phyloP scores from a whole-genome alignment of 768 basidiomycete species.

The Strobilomyces dryophilus region DNA sequence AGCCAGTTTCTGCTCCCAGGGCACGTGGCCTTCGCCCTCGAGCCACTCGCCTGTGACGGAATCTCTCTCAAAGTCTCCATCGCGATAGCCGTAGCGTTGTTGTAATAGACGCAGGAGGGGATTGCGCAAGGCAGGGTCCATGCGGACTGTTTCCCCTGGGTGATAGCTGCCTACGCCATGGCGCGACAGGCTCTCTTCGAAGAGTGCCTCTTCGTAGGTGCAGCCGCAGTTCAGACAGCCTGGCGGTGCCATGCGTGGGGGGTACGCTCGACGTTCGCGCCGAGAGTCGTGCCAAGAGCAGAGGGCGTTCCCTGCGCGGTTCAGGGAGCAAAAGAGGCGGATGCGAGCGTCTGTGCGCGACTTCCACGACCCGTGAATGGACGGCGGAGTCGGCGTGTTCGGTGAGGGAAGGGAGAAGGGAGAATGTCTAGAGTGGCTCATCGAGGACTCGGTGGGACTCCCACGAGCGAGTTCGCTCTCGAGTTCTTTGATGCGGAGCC shows the following conservation, averaged over 20 bases:
- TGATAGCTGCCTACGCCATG: constrained; percentile 79
- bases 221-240: constrained; percentile 85
- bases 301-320: constrained; percentile 83
- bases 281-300: constrained; percentile 91
- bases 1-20: constrained; percentile 59
- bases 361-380: constrained; percentile 58
- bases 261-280: constrained; percentile 71
- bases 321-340: constrained; percentile 72
- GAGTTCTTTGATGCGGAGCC: constrained; percentile 44
- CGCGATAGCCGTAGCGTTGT: constrained; percentile 70
- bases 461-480: constrained; percentile 40
- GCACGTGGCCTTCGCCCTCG: constrained; percentile 55
- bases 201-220: constrained; percentile 78
- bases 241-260: constrained; percentile 75
- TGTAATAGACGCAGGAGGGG: constrained; percentile 71
- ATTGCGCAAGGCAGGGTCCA: constrained; percentile 85
- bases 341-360: constrained; percentile 69
- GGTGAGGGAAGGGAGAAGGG: constrained; percentile 15
- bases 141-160: constrained; percentile 81
- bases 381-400: constrained; percentile 36
- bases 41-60: constrained; percentile 61
- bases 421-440: constrained; percentile 16
- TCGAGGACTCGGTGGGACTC: constrained; percentile 22
- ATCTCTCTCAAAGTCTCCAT: constrained; percentile 83
- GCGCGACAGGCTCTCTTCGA: constrained; percentile 78